phyloP scores from a whole-genome alignment of 371 early-diverging fungal genomes.

The Mortierella sp. region DNA sequence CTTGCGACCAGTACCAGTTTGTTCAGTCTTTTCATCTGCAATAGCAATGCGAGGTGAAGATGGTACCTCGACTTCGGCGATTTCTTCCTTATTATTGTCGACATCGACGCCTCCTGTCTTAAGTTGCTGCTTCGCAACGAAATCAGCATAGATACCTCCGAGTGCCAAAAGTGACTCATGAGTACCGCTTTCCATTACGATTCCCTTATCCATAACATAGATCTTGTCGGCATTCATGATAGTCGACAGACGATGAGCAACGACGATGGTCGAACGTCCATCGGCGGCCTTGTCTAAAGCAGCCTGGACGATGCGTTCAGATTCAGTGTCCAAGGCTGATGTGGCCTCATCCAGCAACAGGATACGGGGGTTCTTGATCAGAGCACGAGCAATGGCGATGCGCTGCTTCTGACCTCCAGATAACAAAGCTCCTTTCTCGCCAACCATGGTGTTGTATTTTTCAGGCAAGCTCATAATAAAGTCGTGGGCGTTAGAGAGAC shows the following conservation, averaged over 20 bases:
- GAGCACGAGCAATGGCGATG: conserved; percentile 76
- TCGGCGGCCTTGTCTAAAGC: conserved; percentile 83
- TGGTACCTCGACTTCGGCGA: background rate
- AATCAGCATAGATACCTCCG: conserved; percentile 67
- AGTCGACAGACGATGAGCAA: conserved; percentile 83
- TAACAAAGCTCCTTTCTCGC: conserved; percentile 72
- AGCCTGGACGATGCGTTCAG: conserved; percentile 89
- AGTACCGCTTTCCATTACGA: conserved; percentile 78
- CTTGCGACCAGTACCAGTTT: conserved; percentile 29
- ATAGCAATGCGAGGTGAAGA: conserved; percentile 37
- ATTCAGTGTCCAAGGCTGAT: conserved; percentile 89
- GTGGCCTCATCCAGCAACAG: conserved; percentile 98
- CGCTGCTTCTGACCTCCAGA: conserved; percentile 78
- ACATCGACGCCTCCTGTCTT: conserved; percentile 43
- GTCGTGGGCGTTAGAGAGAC: conserved; percentile 77
- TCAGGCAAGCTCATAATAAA: conserved; percentile 82
- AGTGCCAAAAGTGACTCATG: conserved; percentile 73
- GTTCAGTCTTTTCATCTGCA: conserved; percentile 20
- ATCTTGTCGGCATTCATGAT: conserved; percentile 89
- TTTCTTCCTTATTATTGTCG: background rate
- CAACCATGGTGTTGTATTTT: conserved; percentile 80
- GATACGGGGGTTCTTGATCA: conserved; percentile 86
- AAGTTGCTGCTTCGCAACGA: conserved; percentile 47
- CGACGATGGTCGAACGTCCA: conserved; percentile 74
- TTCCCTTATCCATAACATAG: conserved; percentile 81